Base-by-base conservation (phyloP, 805 yeast genomes). In the Wickerhamomyces alni region DNA sequence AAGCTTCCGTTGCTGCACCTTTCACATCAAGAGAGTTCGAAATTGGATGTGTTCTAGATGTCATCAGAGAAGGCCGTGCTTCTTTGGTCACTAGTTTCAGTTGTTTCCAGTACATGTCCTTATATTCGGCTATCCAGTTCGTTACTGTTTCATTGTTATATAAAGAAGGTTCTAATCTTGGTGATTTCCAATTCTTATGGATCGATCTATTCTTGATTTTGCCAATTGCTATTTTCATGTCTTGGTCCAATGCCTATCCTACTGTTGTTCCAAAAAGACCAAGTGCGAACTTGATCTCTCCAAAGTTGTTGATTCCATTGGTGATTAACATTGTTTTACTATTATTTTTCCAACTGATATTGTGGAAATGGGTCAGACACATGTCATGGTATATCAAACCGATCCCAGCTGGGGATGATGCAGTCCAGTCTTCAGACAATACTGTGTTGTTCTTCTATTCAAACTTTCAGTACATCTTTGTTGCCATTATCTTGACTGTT, bases 1-100 rank as follows among this genome's bases (percentile, higher is more conserved):
- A 93, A 58, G 99, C 99, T 0, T 85, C 95, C 3, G 97, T 93
- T 15, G 99, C 99, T 0, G 99, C 99, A 0, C 99, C 99, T 3
- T 93, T 93, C 59, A 93, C 99, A 0, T 87, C 96, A 1, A 73
- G 94, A 31, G 60, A 75, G 1, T 93, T 94, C 63, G 96, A 93
- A 49, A 88, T 93, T 32, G 78, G 95, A 3, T 93, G 99, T 66
- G 96, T 91, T 18, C 65, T 87, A 48, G 87, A 87, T 57, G 93
- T 93, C 4, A 87, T 93, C 42, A 81, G 77, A 52, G 98, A 93
- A 59, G 99, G 99, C 4, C 72, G 99, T 45, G 94, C 96, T 1
- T 82, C 97, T 17, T 67, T 93, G 55, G 96, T 89, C 16, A 93
- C 99, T 1, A 84, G 95, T 46, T 93, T 93, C 63, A 82, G 96